phyloP scores from a whole-genome alignment of 2,329 filamentous ascomycete genomes.

The Fusarium cicatricum region DNA sequence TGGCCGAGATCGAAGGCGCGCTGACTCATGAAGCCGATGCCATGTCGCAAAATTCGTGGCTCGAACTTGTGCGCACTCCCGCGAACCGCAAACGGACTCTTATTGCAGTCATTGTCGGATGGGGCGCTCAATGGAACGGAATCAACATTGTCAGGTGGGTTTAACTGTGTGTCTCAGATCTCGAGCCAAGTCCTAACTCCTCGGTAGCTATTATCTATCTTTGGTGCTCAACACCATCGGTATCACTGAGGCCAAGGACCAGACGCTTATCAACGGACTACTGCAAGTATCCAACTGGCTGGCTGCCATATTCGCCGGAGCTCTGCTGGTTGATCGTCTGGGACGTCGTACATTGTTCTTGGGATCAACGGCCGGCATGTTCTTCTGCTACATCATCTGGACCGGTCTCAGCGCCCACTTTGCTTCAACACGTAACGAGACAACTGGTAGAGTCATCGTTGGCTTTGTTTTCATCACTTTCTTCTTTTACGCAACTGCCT shows the following conservation, averaged over 20 bases:
- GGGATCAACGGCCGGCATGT: constrained; percentile 48
- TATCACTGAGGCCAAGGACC: constrained; percentile 49
- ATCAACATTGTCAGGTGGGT: constrained; percentile 28
- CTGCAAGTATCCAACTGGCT: constrained; percentile 51
- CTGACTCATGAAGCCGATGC: constrained; percentile 44
- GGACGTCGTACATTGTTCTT: constrained; percentile 53
- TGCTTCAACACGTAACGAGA: constrained; percentile 25
- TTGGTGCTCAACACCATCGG: constrained; percentile 51
- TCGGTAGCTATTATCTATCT: constrained; percentile 46
- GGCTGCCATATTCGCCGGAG: constrained; percentile 48
- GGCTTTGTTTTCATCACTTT: constrained; percentile 52
- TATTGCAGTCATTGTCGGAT: constrained; percentile 34
- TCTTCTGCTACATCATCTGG: constrained; percentile 46
- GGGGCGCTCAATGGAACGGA: constrained; percentile 37
- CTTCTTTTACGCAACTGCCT: constrained; percentile 49
- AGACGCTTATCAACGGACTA: constrained; percentile 39
- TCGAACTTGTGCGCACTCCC: constrained; percentile 51
- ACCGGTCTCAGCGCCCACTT: constrained; percentile 41
- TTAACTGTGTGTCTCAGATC: not conserved
- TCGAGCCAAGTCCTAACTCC: not conserved
- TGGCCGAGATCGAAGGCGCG: constrained; percentile 51
- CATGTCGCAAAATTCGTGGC: constrained; percentile 48
- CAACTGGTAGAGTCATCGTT: constrained; percentile 43
- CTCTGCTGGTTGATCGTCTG: constrained; percentile 50
- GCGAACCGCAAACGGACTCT: constrained; percentile 40